Conservation (phyloP, 2,329 filamentous ascomycete genomes). For the Fusarium napiforme region DNA sequence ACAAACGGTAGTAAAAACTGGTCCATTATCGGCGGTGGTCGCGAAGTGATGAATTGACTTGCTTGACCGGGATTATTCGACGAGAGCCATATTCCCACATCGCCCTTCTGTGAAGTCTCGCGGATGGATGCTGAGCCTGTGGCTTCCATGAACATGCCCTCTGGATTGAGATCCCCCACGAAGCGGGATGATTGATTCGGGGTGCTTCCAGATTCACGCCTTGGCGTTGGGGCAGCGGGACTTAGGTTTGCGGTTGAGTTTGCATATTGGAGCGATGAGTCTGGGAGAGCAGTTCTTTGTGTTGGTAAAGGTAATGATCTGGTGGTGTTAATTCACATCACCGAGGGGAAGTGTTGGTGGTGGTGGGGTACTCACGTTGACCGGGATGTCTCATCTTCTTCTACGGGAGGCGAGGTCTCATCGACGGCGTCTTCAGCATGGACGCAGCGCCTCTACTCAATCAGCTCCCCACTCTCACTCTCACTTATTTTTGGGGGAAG, state of each 20-base stretch:
- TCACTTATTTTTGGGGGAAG: background rate
- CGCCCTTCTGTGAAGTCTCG: conserved; percentile 58
- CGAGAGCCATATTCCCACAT: conserved; percentile 67
- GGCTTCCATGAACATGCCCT: conserved; percentile 68
- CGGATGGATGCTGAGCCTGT: conserved; percentile 52
- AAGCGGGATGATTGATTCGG: conserved; percentile 57
- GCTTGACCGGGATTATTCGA: conserved; percentile 45
- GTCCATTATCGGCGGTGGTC: conserved; percentile 54
- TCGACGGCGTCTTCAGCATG: conserved; percentile 53
- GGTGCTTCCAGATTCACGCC: conserved; percentile 32
- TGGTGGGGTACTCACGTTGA: conserved; percentile 44
- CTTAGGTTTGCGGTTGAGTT: background rate
- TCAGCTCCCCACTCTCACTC: background rate
- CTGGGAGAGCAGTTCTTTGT: conserved; percentile 15
- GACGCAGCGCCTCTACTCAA: conserved; percentile 56
- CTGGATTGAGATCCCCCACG: conserved; percentile 69
- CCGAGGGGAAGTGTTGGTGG: no score
- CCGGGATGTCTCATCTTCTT: conserved; percentile 44
- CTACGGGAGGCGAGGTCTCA: conserved; percentile 33
- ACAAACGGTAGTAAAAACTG: conserved; percentile 56
- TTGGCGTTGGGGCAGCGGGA: conserved; percentile 6
- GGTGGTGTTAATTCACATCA: background rate
- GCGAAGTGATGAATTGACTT: conserved; percentile 52
- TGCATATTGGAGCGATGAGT: conserved; percentile 1
- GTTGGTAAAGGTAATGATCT: conserved; percentile 26